Conservation (phyloP, 306 rosid species). For the Hylodesmum podocarpum region DNA sequence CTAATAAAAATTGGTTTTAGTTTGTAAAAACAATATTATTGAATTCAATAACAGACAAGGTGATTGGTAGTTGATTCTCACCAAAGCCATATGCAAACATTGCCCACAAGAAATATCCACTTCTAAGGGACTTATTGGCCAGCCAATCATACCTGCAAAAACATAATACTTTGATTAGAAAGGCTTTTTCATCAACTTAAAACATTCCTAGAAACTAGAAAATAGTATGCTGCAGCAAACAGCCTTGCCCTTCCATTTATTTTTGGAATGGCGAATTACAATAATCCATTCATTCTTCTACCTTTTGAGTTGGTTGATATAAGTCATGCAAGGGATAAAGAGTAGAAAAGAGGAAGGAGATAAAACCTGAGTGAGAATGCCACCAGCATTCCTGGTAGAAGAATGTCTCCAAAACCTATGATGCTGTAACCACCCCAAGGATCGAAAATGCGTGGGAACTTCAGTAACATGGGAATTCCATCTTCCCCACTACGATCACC, state of each 20-base stretch:
- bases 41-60: constrained; percentile 1
- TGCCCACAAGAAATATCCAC: constrained; percentile 95
- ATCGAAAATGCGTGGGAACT: constrained; percentile 85
- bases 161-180: neutral
- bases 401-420: constrained; percentile 96
- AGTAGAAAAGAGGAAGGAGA: constrained; percentile 14
- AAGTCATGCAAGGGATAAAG: constrained; percentile 19
- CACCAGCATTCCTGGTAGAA: constrained; percentile 86
- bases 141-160: constrained; percentile 86
- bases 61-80: constrained; percentile 38
- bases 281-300: neutral
- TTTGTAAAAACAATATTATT: neutral
- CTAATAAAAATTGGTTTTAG: neutral
- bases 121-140: constrained; percentile 66
- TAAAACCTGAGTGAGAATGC: constrained; percentile 89
- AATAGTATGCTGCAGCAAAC: neutral
- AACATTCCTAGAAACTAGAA: constrained; percentile 7
- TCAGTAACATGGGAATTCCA: constrained; percentile 95
- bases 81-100: constrained; percentile 95
- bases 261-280: neutral
- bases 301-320: neutral
- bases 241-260: neutral
- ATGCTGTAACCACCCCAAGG: constrained; percentile 99
- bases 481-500: constrained; percentile 93
- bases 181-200: neutral